These are phyloP conservation scores for Meredithiella fracta DNA, from an alignment of 2,329 filamentous ascomycete species.

Conservation along the genomic window DNA sequence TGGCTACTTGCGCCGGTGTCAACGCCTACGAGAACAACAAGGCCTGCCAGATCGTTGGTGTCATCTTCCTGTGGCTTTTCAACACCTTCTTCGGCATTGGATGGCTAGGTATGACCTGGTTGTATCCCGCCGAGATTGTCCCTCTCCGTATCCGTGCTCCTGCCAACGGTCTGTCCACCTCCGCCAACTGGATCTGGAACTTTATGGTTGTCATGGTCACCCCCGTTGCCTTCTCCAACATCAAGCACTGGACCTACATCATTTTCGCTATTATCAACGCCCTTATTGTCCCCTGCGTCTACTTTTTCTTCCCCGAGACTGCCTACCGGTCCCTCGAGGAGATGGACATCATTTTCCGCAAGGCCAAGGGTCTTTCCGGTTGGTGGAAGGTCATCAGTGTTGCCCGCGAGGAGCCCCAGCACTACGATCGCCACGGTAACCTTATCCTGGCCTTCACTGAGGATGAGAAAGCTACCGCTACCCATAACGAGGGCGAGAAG, in stretches of 20 bases:
- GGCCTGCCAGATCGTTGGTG: conserved; percentile 39
- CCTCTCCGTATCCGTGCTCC: conserved; percentile 49
- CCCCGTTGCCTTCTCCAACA: conserved; percentile 39
- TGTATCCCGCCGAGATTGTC: conserved; percentile 51
- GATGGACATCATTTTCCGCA: conserved; percentile 35
- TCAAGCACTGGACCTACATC: conserved; percentile 44
- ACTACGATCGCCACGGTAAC: conserved; percentile 44
- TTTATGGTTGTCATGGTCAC: conserved; percentile 48
- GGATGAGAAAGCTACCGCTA: conserved; percentile 22
- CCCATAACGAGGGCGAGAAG: conserved; percentile 5
- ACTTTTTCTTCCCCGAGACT: conserved; percentile 73
- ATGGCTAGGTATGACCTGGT: conserved; percentile 35
- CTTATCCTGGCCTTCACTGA: conserved; percentile 32
- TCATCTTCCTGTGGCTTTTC: conserved; percentile 52
- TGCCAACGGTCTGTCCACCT: conserved; percentile 38
- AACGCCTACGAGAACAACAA: conserved; percentile 22
- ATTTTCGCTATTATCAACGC: conserved; percentile 44
- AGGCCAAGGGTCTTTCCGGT: conserved; percentile 29
- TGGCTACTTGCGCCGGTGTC: conserved; percentile 41
- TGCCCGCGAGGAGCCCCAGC: conserved; percentile 31
- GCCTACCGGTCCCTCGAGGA: conserved; percentile 29
- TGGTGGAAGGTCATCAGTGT: conserved; percentile 24
- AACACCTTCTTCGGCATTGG: conserved; percentile 36
- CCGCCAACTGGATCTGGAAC: conserved; percentile 47
- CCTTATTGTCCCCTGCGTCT: conserved; percentile 39